These are phyloP conservation scores for Mycocentrospora acerina DNA, from an alignment of 2,329 filamentous ascomycete genomes.

Conservation along the genomic window DNA sequence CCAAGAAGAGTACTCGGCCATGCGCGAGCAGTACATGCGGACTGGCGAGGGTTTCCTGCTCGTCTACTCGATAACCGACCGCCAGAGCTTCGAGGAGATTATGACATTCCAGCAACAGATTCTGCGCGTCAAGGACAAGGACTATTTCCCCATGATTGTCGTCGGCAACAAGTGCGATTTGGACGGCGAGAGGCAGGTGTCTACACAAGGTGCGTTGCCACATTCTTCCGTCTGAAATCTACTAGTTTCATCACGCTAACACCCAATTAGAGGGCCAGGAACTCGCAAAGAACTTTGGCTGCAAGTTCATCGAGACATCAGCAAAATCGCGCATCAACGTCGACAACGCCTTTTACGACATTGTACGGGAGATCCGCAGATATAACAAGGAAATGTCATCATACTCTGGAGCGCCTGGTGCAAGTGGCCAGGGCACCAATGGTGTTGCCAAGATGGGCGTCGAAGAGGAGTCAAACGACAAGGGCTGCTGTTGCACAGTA, in stretches of 20 bases:
- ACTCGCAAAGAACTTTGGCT: slow-evolving; percentile 82
- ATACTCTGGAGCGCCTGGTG: slow-evolving; percentile 66
- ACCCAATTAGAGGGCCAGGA: slow-evolving; percentile 75
- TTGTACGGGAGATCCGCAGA: slow-evolving; percentile 94
- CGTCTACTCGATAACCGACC: slow-evolving; percentile 96
- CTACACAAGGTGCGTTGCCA: slow-evolving; percentile 74
- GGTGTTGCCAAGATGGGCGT: slow-evolving; percentile 76
- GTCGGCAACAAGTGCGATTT: slow-evolving; percentile 99
- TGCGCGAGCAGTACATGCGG: slow-evolving; percentile 99
- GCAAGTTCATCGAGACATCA: slow-evolving; percentile 99
- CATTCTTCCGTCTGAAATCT: slow-evolving; percentile 4
- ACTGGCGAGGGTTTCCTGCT: slow-evolving; percentile 97
- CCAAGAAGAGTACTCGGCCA: slow-evolving; percentile 98
- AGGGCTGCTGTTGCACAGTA: slow-evolving; percentile 84
- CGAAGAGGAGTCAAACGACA: slow-evolving; percentile 65
- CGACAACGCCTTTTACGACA: slow-evolving; percentile 97
- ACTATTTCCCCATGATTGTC: slow-evolving; percentile 99
- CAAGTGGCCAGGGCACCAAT: slow-evolving; percentile 56
- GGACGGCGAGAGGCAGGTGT: slow-evolving; percentile 86
- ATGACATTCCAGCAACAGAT: slow-evolving; percentile 99
- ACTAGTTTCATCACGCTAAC: slow-evolving; percentile 21
- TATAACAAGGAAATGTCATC: slow-evolving; percentile 99
- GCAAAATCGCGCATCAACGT: slow-evolving; percentile 98
- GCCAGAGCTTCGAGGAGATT: slow-evolving; percentile 98
- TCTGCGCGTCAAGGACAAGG: slow-evolving; percentile 97